Evolutionary conservation across 306 rosid species (phyloP), one percentile per base, ranked within the genome.

Genomic region (Ceratonia siliqua): DNA sequence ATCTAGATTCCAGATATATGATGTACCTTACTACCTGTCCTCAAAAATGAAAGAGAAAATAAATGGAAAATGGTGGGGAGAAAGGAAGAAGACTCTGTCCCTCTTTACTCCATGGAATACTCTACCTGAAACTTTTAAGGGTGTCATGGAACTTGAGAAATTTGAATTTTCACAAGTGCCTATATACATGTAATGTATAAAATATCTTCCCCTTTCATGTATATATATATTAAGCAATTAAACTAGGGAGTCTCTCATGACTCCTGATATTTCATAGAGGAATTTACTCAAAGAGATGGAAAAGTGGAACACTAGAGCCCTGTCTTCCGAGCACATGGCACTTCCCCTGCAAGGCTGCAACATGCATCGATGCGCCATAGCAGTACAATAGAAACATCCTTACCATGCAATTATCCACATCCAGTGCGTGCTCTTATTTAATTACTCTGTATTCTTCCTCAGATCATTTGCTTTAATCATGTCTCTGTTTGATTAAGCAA

Each of bases 401-500:
- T n/a, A n/a, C n/a, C n/a, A n/a, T n/a, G n/a, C n/a, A n/a, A n/a
- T n/a, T n/a, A 65, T 4, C n/a, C n/a, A n/a, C n/a, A n/a, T n/a
- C 11, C 24, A 27, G 30, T 27, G 36, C 25, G 39, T 42, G 27
- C 49, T 68, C 62, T 48, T 35, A 45, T 70, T 72, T 64, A 24
- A 57, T 62, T 14, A 17, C 13, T 5, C 8, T 59, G 24, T 39
- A 45, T 5, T 52, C 36, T 38, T 27, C 17, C 72, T n/a, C 9
- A 10, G 2, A 28, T 45, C 45, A 78, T 38, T 17, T 45, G 46
- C 54, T 39, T 66, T 66, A 73, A 67, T 56, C 80, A 42, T 42
- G 69, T 55, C 45, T 28, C 5, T 30, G 52, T 70, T 65, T 58
- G 25, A 57, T 45, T 78, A 70, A 69, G 36, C 55, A 57, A 33